Evolutionary conservation across 2,329 filamentous ascomycete genomes (phyloP).

Genomic region (Aspergillus tubingensis): DNA sequence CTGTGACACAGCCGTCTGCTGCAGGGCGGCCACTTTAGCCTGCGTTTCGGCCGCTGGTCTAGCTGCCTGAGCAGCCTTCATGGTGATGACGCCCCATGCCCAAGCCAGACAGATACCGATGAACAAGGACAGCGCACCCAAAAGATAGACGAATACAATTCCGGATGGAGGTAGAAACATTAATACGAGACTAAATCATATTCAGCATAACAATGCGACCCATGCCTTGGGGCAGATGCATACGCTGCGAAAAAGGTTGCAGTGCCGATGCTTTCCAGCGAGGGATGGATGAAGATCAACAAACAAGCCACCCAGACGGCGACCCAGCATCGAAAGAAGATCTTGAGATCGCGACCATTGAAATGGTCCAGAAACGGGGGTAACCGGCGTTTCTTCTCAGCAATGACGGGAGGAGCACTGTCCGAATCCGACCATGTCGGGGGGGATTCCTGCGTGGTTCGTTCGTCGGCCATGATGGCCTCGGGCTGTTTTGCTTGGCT

Average conservation of each 20-base stretch:
- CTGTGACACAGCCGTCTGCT: constrained; percentile 32
- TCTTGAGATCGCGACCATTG: constrained; percentile 51
- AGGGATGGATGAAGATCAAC: constrained; percentile 51
- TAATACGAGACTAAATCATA: constrained; percentile 37
- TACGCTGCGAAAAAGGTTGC: constrained; percentile 48
- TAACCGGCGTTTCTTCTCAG: constrained; percentile 9
- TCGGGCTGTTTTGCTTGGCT: not conserved
- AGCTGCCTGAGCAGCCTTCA: constrained; percentile 51
- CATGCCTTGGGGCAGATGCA: not conserved
- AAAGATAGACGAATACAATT: constrained; percentile 51
- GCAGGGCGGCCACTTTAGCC: constrained; percentile 36
- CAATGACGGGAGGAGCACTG: not conserved
- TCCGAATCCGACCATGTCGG: not conserved
- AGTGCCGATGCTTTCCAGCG: constrained; percentile 44
- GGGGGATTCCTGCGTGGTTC: not conserved
- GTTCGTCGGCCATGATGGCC: constrained; percentile 1
- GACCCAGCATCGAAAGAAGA: constrained; percentile 49
- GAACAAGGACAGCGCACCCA: constrained; percentile 47
- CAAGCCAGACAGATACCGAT: constrained; percentile 52
- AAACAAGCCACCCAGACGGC: constrained; percentile 51
- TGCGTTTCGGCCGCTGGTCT: constrained; percentile 45
- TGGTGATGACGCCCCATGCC: constrained; percentile 53
- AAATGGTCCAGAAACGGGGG: constrained; percentile 45
- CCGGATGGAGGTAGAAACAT: constrained; percentile 50
- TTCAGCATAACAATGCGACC: not conserved